Evolutionary conservation across 2,329 filamentous ascomycete species (phyloP).

Genomic region (Sphaerostilbella broomeana): DNA sequence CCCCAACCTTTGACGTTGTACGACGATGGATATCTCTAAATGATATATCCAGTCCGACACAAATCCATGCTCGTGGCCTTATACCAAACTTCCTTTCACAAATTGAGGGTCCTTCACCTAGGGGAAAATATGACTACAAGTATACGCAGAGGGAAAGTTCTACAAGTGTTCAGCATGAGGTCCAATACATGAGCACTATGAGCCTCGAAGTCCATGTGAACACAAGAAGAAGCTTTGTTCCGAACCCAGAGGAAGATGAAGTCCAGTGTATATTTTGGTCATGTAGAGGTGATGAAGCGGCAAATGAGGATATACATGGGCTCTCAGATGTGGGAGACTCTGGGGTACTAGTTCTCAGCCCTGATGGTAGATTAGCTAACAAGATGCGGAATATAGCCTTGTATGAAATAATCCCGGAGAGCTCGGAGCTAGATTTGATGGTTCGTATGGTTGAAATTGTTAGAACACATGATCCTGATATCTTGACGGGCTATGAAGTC

Average conservation of each 20-base stretch:
- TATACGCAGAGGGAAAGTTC: constrained; percentile 71
- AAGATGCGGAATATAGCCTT: constrained; percentile 56
- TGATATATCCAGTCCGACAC: constrained; percentile 43
- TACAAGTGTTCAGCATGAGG: constrained; percentile 73
- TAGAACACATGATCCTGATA: constrained; percentile 76
- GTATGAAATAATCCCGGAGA: constrained; percentile 65
- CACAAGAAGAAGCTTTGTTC: constrained; percentile 69
- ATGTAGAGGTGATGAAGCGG: constrained; percentile 66
- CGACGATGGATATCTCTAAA: constrained; percentile 59
- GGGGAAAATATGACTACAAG: constrained; percentile 74
- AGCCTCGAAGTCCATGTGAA: constrained; percentile 90
- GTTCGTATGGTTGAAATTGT: constrained; percentile 84
- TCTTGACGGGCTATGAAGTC: constrained; percentile 91
- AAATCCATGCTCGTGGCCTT: no score
- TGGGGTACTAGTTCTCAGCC: constrained; percentile 68
- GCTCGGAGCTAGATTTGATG: constrained; percentile 76
- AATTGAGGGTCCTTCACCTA: constrained; percentile 82
- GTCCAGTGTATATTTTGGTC: constrained; percentile 88
- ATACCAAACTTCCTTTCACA: constrained; percentile 56
- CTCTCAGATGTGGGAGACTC: constrained; percentile 46
- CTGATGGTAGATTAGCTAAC: constrained; percentile 50
- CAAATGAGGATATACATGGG: constrained; percentile 35
- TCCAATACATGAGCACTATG: constrained; percentile 95
- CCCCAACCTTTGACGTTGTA: constrained; percentile 63
- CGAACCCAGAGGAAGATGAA: constrained; percentile 86